Evolutionary conservation across 768 basidiomycete genomes (phyloP).

Genomic region (Suillus hirtellus): DNA sequence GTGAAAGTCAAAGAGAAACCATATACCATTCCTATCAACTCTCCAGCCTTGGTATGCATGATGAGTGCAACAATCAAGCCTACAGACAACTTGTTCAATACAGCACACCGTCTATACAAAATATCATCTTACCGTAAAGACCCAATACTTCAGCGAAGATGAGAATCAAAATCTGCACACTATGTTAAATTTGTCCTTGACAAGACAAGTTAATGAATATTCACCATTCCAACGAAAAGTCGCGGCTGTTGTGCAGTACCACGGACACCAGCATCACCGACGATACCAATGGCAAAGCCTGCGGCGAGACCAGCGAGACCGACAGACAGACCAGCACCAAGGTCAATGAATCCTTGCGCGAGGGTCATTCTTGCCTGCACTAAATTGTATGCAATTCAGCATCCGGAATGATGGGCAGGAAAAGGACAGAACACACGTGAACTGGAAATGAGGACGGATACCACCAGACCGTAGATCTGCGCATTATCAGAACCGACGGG

Average conservation of each 20-base stretch:
- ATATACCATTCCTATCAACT: constrained; percentile 23
- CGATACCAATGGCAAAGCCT: constrained; percentile 97
- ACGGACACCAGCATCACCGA: constrained; percentile 97
- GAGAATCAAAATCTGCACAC: constrained; percentile 84
- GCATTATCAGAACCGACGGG: constrained; percentile 8
- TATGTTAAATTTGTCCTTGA: constrained; percentile 8
- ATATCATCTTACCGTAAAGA: constrained; percentile 65
- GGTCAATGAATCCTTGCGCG: constrained; percentile 90
- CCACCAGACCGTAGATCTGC: constrained; percentile 96
- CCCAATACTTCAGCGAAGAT: constrained; percentile 96
- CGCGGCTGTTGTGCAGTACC: constrained; percentile 97
- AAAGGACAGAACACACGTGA: constrained; percentile 60
- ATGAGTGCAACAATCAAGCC: constrained; percentile 93
- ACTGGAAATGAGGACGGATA: constrained; percentile 93
- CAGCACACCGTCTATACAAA: background rate
- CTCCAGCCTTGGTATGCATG: constrained; percentile 77
- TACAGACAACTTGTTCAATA: constrained; percentile 20
- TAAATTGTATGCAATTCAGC: constrained; percentile 30
- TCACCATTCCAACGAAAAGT: constrained; percentile 91
- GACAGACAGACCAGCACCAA: constrained; percentile 91
- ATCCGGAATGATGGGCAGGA: background rate
- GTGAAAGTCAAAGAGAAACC: background rate
- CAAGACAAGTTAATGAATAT: constrained; percentile 22
- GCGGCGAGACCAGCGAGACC: constrained; percentile 95
- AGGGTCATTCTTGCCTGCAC: constrained; percentile 82